Percentiles rank a stretch among this genome's conserved stretches.
These are phyloP conservation scores for Astrothelium macrocarpum DNA, from an alignment of 495 filamentous ascomycete genomes.

Conservation along the genomic window DNA sequence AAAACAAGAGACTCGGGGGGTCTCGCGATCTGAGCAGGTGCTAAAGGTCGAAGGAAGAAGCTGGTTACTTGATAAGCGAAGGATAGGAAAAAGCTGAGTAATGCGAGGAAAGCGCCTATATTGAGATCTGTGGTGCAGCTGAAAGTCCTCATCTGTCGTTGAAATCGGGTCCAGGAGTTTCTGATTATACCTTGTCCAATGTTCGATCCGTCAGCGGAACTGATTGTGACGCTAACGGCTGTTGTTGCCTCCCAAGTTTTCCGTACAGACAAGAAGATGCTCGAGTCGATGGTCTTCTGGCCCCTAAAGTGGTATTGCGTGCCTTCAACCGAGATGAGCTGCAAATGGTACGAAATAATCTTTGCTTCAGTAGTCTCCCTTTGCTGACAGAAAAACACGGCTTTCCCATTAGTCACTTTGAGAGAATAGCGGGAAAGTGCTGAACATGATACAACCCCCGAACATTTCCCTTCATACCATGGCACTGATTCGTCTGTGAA, in stretches of 20 bases:
- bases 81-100: not conserved
- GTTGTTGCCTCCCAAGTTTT: not conserved
- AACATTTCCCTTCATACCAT: not conserved
- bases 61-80: not conserved
- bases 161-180: constrained; percentile 1
- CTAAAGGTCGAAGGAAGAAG: not conserved
- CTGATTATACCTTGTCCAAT: not conserved
- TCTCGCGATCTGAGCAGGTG: not conserved
- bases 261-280: not conserved
- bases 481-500: not conserved
- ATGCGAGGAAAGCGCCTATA: not conserved
- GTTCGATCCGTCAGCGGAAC: not conserved
- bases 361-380: not conserved
- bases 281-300: constrained; percentile 1
- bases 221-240: not conserved
- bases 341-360: not conserved
- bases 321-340: constrained; percentile 2
- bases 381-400: not conserved
- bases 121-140: not conserved
- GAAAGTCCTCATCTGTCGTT: not conserved
- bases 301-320: not conserved
- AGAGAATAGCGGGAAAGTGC: not conserved
- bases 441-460: not conserved
- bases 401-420: not conserved
- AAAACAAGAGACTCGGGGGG: not conserved